A percentile compares a stretch with the other conserved stretches of the same genome.
Evolutionary conservation across 805 yeast genomes (phyloP).

Genomic region (Pichia ethanolica): DNA sequence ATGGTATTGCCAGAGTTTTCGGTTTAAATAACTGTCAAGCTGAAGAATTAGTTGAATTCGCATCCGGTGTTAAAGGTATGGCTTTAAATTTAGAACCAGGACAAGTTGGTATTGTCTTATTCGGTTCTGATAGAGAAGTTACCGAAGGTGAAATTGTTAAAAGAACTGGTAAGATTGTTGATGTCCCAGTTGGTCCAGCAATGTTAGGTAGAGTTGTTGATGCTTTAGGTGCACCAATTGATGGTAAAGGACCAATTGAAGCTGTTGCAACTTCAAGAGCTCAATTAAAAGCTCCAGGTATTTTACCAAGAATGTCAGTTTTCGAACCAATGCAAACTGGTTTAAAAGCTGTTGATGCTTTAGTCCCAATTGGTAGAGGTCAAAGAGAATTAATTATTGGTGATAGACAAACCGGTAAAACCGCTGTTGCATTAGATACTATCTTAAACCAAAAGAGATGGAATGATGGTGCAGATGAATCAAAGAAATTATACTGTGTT

Average conservation of each 20-base stretch:
- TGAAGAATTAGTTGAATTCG: constrained; percentile 98
- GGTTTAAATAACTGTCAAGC: constrained; percentile 99
- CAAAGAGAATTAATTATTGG: constrained; percentile 99
- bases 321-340: constrained; percentile 99
- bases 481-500: constrained; percentile 98
- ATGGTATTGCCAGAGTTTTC: constrained; percentile 99
- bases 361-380: constrained; percentile 99
- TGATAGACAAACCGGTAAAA: constrained; percentile 99
- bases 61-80: constrained; percentile 99
- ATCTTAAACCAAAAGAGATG: constrained; percentile 98
- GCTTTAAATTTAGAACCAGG: constrained; percentile 99
- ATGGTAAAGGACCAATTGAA: constrained; percentile 98
- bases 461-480: constrained; percentile 92
- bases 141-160: constrained; percentile 99
- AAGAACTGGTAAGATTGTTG: constrained; percentile 99
- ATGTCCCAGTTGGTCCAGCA: constrained; percentile 97
- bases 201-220: constrained; percentile 99
- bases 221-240: constrained; percentile 98
- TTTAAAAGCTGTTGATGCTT: constrained; percentile 97
- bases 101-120: constrained; percentile 99
- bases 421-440: constrained; percentile 98
- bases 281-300: constrained; percentile 99
- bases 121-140: constrained; percentile 98
- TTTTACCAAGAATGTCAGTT: constrained; percentile 97
- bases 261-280: constrained; percentile 84